phyloP scores from a whole-genome alignment of 1,139 yeast genomes.

The Zygoascus meyerae region DNA sequence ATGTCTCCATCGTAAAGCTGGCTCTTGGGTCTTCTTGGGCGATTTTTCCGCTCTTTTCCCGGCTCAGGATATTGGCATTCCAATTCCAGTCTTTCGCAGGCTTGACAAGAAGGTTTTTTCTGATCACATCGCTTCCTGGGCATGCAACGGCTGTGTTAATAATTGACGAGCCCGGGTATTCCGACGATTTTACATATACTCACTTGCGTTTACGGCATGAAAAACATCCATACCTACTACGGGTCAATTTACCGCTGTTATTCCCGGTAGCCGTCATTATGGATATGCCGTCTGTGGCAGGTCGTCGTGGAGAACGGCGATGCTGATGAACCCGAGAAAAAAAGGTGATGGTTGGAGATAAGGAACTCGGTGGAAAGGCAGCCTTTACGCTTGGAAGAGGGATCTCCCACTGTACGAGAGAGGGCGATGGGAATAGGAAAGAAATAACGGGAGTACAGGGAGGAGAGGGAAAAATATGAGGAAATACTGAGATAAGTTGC shows the following conservation, averaged over 20 bases:
- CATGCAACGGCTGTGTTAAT: neutral
- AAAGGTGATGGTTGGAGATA: neutral
- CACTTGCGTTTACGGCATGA: slow-evolving; percentile 62
- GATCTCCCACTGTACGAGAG: too few species aligned
- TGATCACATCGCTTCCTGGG: slow-evolving; percentile 61
- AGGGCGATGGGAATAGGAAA: too few species aligned
- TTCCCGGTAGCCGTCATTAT: neutral
- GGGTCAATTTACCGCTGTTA: neutral
- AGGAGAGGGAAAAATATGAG: too few species aligned
- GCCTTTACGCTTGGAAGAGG: too few species aligned
- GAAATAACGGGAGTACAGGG: too few species aligned
- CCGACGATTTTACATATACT: slow-evolving; percentile 7
- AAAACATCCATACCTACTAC: slow-evolving; percentile 54
- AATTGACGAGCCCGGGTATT: neutral
- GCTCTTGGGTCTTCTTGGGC: slow-evolving; percentile 18
- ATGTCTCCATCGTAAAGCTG: too few species aligned
- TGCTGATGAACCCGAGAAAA: neutral
- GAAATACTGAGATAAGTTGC: too few species aligned
- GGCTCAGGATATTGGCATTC: slow-evolving; percentile 52
- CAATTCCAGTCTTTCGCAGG: slow-evolving; percentile 50
- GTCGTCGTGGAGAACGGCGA: neutral
- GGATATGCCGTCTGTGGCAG: neutral
- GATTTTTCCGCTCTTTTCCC: slow-evolving; percentile 44
- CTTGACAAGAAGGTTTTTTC: slow-evolving; percentile 51
- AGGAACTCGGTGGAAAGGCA: too few species aligned